A percentile compares a stretch with the other conserved stretches of the same genome.
phyloP scores from a whole-genome alignment of 2,329 filamentous ascomycete species.

The Diaporthe ampelina region DNA sequence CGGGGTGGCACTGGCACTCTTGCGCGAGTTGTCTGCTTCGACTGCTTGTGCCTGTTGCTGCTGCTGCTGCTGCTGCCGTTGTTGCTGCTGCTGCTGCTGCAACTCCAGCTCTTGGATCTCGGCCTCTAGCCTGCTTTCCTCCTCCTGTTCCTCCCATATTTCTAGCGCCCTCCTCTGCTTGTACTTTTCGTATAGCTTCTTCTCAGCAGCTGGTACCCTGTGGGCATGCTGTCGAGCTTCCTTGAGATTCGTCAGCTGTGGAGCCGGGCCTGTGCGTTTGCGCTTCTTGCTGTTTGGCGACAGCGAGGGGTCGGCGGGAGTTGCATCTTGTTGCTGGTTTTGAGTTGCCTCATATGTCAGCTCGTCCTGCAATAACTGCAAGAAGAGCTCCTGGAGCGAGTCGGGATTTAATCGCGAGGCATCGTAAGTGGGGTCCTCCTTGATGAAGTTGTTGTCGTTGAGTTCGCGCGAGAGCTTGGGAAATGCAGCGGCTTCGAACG shows the following conservation, averaged over 20 bases:
- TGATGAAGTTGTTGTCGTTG: conserved; percentile 80
- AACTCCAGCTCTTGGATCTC: conserved; percentile 79
- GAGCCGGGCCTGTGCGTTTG: conserved; percentile 76
- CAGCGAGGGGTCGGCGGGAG: conserved; percentile 57
- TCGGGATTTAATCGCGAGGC: conserved; percentile 80
- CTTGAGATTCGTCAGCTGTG: conserved; percentile 69
- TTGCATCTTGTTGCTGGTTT: conserved; percentile 24
- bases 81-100: conserved; percentile 48
- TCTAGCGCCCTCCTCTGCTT: conserved; percentile 76
- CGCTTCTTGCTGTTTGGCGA: conserved; percentile 78
- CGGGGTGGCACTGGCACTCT: conserved; percentile 40
- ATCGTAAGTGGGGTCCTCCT: conserved; percentile 79
- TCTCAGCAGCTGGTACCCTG: conserved; percentile 78
- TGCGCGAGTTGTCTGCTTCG: conserved; percentile 32
- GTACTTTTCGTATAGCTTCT: conserved; percentile 82
- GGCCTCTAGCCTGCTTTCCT: conserved; percentile 72
- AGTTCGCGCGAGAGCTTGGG: conserved; percentile 69
- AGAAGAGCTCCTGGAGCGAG: conserved; percentile 83
- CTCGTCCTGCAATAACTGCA: conserved; percentile 82
- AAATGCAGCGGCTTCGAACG: conserved; percentile 50
- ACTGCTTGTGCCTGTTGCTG: conserved; percentile 50
- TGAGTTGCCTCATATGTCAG: conserved; percentile 62
- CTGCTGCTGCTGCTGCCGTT: neutral
- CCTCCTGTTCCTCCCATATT: conserved; percentile 81
- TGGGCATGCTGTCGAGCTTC: conserved; percentile 77